Evolutionary conservation across 2,329 filamentous ascomycete species (phyloP).

Genomic region (Ascochyta rabiei): DNA sequence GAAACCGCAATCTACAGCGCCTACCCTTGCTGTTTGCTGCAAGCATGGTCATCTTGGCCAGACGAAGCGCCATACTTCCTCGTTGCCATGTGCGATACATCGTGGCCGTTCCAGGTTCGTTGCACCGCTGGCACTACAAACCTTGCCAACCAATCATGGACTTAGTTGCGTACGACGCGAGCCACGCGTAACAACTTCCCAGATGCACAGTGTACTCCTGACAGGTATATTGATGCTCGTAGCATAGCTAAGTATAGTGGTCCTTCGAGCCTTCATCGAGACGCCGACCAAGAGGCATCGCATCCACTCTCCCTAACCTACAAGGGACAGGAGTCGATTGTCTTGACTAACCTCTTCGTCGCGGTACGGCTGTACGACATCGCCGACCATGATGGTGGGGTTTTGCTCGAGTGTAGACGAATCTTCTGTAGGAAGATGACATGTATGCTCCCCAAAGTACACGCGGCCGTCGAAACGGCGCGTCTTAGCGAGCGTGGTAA

Average conservation of each 20-base stretch:
- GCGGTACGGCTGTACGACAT: constrained; percentile 39
- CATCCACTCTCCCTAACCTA: constrained; percentile 25
- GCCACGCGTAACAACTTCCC: constrained; percentile 38
- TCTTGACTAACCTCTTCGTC: constrained; percentile 39
- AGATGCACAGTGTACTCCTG: constrained; percentile 19
- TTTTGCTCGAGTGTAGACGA: constrained; percentile 36
- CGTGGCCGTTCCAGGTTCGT: constrained; percentile 29
- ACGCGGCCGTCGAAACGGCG: constrained; percentile 83
- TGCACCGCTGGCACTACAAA: constrained; percentile 22
- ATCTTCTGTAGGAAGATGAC: constrained; percentile 45
- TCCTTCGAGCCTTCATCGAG: background rate
- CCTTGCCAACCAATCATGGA: constrained; percentile 31
- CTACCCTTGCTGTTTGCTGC: constrained; percentile 38
- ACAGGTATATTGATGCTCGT: constrained; percentile 7
- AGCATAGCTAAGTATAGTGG: constrained; percentile 12
- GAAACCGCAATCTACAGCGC: constrained; percentile 44
- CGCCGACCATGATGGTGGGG: constrained; percentile 49
- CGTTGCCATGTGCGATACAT: constrained; percentile 23
- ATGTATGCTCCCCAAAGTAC: constrained; percentile 82
- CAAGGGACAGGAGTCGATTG: constrained; percentile 30
- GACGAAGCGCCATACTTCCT: constrained; percentile 32
- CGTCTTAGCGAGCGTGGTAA: constrained; percentile 85
- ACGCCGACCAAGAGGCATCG: background rate
- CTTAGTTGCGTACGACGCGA: constrained; percentile 27
- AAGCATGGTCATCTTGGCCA: constrained; percentile 22